Base-by-base conservation (phyloP, 192 early-diverging fungal genomes). In the Thoreauomyces humboldtii region DNA sequence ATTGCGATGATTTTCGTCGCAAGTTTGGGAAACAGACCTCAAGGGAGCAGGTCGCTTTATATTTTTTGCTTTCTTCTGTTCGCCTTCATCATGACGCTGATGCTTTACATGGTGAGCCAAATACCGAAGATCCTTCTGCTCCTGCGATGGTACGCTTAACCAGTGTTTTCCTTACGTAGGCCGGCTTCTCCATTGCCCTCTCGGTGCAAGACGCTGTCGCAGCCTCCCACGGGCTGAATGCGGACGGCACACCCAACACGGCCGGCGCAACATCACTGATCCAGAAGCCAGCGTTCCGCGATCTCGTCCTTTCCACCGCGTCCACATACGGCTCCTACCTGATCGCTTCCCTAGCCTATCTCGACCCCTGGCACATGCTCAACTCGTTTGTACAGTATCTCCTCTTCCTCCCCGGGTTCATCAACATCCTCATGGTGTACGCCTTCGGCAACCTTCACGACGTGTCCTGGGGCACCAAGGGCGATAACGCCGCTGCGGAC, bases 391-490 rank as follows among this genome's bases (percentile, higher is more conserved):
- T 77, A 15, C 68, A 65, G 48, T 80, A 80, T 47, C 47, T 83
- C 21, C 50, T 83, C 6, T 55, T 83, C 36, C 50, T 81, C 19
- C 81, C 81, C 27, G 62, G 62, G 2, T 83, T 73, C 64, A 59
- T 68, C 42, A 84, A 84, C 61, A 81, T 84, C 48, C 65, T 84
- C 21, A 81, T 75, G 72, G 82, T 84, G 9, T 84, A 80, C 60
- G 78, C 82, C 6, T 80, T 72, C 76, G 45, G 67, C 57, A 83
- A 77, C 61, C 76, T 77, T 41, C 79, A 82, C 52, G 82, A 86
- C 64, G 70, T 81, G 22, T 73, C 73, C 15, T 86, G 84, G 84
- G 84, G 84, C 24, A 86, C 84, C 22, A 81, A 80, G 65, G 78
- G 78, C 24, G 72, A 74, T 24, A 83, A 67, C 35, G 36, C 35